A percentile compares a stretch with the other conserved stretches of the same genome.
Conservation (phyloP, 2,329 filamentous ascomycete species). For the Apiospora saccharicola region DNA sequence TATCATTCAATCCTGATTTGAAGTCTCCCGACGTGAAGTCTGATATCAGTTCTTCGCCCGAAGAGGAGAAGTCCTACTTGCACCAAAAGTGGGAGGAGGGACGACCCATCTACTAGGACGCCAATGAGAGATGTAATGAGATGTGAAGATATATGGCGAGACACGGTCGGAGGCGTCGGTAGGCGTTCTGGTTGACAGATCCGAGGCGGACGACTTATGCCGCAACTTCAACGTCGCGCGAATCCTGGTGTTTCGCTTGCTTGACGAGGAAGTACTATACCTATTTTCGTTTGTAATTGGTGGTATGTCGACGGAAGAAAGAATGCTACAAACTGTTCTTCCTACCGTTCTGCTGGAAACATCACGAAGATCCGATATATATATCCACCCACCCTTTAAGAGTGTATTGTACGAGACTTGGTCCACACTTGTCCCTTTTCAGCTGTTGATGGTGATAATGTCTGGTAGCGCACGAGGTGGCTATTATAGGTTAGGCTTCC, state of each 20-base stretch:
- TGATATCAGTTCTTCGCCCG: slow-evolving; percentile 39
- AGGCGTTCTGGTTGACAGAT: slow-evolving; percentile 5
- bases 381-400: background rate
- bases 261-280: slow-evolving; percentile 10
- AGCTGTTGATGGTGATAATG: background rate
- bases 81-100: slow-evolving; percentile 50
- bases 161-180: slow-evolving; percentile 7
- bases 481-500: background rate
- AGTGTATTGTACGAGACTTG: background rate
- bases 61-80: slow-evolving; percentile 35
- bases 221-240: slow-evolving; percentile 6
- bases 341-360: background rate
- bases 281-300: slow-evolving; percentile 3
- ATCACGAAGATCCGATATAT: too few relatives aligned
- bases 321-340: background rate
- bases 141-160: slow-evolving; percentile 3
- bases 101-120: slow-evolving; percentile 46
- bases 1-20: slow-evolving; percentile 53
- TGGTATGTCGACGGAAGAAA: background rate
- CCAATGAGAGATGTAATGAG: slow-evolving; percentile 19
- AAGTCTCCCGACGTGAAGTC: slow-evolving; percentile 46
- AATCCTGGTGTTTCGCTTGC: slow-evolving; percentile 7
- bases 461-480: background rate
- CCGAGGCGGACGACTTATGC: background rate
- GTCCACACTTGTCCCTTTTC: background rate